These are phyloP conservation scores for Elasticomyces elasticus DNA, from an alignment of 495 filamentous ascomycete species.

Conservation along the genomic window DNA sequence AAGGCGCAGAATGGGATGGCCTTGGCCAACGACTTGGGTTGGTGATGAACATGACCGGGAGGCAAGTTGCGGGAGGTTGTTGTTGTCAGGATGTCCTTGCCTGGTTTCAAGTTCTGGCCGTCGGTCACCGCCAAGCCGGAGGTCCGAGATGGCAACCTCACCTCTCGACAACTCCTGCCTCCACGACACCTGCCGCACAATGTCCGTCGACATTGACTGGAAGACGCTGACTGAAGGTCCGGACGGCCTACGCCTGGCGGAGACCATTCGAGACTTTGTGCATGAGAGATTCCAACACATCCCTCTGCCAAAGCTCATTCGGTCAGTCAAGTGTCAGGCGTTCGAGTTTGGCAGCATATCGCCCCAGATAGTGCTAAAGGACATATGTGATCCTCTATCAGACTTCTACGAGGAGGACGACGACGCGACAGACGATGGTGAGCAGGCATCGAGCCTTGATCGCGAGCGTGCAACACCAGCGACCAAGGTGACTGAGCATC, in stretches of 20 bases:
- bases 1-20: no score
- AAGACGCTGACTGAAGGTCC: conserved; percentile 78
- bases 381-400: conserved; percentile 86
- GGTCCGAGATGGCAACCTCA: neutral
- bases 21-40: no score
- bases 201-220: conserved; percentile 99
- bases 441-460: conserved; percentile 36
- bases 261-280: conserved; percentile 82
- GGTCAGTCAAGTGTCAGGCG: conserved; percentile 83
- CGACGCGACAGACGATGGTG: conserved; percentile 32
- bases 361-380: conserved; percentile 84
- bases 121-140: no score
- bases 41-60: no score
- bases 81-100: no score
- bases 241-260: conserved; percentile 72
- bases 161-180: neutral
- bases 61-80: no score
- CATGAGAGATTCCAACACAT: conserved; percentile 91
- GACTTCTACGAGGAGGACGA: conserved; percentile 95
- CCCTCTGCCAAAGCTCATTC: conserved; percentile 86
- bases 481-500: conserved; percentile 12
- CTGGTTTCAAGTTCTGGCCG: no score
- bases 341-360: conserved; percentile 83
- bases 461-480: conserved; percentile 15
- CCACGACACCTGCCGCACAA: conserved; percentile 27